Percentiles rank a stretch among this genome's conserved stretches.
phyloP scores from a whole-genome alignment of 257 asterid species.

The Ligustrum vulgare region DNA sequence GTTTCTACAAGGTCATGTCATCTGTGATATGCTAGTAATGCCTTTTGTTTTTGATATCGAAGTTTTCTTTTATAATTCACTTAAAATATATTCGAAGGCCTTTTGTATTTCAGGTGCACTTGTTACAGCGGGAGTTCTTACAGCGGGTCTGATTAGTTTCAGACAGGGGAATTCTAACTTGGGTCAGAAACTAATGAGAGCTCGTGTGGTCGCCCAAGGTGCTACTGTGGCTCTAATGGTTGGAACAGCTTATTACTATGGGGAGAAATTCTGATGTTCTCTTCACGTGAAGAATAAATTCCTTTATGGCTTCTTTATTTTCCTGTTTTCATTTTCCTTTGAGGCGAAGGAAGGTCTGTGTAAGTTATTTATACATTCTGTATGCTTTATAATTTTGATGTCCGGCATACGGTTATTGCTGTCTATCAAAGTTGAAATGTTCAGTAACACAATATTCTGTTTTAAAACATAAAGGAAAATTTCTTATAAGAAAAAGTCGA shows the following conservation, averaged over 20 bases:
- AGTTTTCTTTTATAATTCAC: neutral
- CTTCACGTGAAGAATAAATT: conserved; percentile 12
- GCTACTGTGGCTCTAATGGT: conserved; percentile 96
- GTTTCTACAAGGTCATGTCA: neutral
- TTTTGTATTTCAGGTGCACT: conserved; percentile 70
- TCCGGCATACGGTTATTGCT: neutral
- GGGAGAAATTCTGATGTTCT: conserved; percentile 48
- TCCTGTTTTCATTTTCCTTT: neutral
- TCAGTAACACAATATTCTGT: neutral
- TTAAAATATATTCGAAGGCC: neutral
- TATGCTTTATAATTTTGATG: neutral
- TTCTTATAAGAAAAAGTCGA: neutral
- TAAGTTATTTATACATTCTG: neutral
- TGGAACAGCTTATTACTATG: conserved; percentile 89
- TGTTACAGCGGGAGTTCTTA: conserved; percentile 88
- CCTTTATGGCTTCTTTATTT: neutral
- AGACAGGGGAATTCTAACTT: conserved; percentile 71
- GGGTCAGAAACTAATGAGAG: conserved; percentile 96
- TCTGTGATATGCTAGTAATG: neutral
- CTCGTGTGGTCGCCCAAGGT: conserved; percentile 98
- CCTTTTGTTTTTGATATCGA: neutral
- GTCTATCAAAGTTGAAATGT: neutral
- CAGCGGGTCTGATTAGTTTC: conserved; percentile 90
- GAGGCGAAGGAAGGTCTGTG: conserved; percentile 1
- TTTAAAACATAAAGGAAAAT: neutral